Percentiles rank a stretch among this genome's conserved stretches.
Evolutionary conservation across 2,329 filamentous ascomycete genomes (phyloP).

Genomic region (Amylocarpus encephaloides): DNA sequence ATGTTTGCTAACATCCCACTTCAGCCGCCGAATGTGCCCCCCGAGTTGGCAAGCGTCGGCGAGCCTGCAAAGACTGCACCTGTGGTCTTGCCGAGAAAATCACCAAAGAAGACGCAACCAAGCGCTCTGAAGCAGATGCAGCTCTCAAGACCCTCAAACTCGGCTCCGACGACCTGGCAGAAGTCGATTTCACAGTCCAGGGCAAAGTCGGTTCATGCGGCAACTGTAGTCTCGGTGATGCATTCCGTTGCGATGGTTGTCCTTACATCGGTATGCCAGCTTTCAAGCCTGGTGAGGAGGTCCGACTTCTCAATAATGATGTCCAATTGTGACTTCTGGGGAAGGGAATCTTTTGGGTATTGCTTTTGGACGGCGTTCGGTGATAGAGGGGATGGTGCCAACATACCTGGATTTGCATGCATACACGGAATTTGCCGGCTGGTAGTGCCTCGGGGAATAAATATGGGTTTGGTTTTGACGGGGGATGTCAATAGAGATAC

Average conservation of each 20-base stretch:
- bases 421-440: no score
- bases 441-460: no score
- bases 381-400: neutral
- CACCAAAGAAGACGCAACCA: constrained; percentile 73
- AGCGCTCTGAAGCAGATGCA: constrained; percentile 57
- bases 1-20: constrained; percentile 6
- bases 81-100: constrained; percentile 84
- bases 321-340: constrained; percentile 61
- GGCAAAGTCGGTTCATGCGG: constrained; percentile 94
- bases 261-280: constrained; percentile 89
- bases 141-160: constrained; percentile 64
- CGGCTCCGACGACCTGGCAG: constrained; percentile 69
- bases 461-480: no score
- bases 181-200: constrained; percentile 95
- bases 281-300: constrained; percentile 96
- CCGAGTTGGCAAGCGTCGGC: constrained; percentile 78
- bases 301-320: constrained; percentile 77
- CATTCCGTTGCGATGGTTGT: constrained; percentile 67
- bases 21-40: constrained; percentile 80
- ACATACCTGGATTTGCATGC: neutral
- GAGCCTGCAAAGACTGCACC: constrained; percentile 96
- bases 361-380: constrained; percentile 2
- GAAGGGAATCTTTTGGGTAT: no score
- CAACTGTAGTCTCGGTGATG: constrained; percentile 89
- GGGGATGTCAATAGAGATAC: no score